Percentiles rank a stretch among this genome's conserved stretches.
phyloP scores from a whole-genome alignment of 495 filamentous ascomycete species.

The Hypoxylon lienhwacheense region DNA sequence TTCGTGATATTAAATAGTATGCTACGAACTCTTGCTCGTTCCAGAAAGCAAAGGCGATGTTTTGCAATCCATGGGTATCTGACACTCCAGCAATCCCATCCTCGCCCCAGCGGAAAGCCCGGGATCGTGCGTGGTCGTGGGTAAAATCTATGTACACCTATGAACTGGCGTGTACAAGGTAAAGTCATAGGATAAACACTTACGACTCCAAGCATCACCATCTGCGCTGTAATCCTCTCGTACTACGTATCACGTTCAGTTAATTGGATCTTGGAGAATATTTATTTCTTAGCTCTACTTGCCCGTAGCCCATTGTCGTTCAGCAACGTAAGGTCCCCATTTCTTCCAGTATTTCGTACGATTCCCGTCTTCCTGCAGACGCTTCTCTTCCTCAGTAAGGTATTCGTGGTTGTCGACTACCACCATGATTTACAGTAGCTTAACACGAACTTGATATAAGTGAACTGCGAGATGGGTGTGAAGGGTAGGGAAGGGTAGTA shows the following conservation, averaged over 20 bases:
- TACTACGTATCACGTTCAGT: constrained; percentile 59
- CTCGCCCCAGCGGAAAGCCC: constrained; percentile 92
- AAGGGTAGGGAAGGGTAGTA: background rate
- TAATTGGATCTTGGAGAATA: constrained; percentile 28
- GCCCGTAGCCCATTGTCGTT: constrained; percentile 89
- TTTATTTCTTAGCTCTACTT: constrained; percentile 36
- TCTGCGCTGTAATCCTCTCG: constrained; percentile 87
- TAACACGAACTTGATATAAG: background rate
- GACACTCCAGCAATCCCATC: constrained; percentile 96
- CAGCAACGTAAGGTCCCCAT: constrained; percentile 81
- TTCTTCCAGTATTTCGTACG: constrained; percentile 89
- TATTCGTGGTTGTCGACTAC: constrained; percentile 82
- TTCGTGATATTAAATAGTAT: background rate
- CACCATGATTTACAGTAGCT: constrained; percentile 63
- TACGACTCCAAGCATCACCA: constrained; percentile 95
- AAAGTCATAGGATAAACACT: constrained; percentile 41
- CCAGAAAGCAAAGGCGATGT: constrained; percentile 96
- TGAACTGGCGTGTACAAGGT: constrained; percentile 2
- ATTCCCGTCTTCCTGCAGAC: constrained; percentile 81
- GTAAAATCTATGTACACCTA: constrained; percentile 68
- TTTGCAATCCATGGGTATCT: constrained; percentile 85
- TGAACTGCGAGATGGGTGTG: background rate
- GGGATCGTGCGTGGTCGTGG: constrained; percentile 84
- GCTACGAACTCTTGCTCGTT: constrained; percentile 84
- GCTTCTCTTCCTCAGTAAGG: constrained; percentile 82